A percentile compares a stretch with the other conserved stretches of the same genome.
Conservation (phyloP, 2,329 filamentous ascomycete species). For the Onygenales sp. region DNA sequence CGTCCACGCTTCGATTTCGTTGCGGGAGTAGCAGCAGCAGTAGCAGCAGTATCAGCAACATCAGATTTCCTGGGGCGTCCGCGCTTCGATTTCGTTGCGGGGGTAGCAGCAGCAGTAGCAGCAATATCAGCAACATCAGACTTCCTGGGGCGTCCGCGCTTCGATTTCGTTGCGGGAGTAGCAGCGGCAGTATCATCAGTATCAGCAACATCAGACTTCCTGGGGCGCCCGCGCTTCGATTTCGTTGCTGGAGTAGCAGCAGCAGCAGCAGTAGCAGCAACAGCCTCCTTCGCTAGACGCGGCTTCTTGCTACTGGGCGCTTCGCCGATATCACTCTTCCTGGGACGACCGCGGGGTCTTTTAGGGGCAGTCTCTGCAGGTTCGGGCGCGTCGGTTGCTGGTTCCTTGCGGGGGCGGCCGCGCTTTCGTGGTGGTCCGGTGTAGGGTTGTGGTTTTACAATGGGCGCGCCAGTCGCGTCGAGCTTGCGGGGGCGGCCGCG, state of each 20-base stretch:
- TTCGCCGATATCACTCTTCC: not conserved
- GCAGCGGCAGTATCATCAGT: not conserved
- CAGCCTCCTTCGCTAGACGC: not conserved
- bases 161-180: not conserved
- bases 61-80: slow-evolving; percentile 8
- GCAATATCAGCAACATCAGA: not conserved
- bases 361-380: not conserved
- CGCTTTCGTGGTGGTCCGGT: slow-evolving; percentile 10
- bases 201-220: not conserved
- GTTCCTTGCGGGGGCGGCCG: slow-evolving; percentile 9
- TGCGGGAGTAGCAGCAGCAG: not conserved
- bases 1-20: not conserved
- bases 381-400: not conserved
- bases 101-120: not conserved
- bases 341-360: not conserved
- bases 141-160: not conserved
- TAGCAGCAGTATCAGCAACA: not conserved
- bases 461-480: slow-evolving; percentile 6
- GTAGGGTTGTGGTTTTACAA: slow-evolving; percentile 3
- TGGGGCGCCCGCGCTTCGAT: not conserved
- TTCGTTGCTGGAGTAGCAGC: not conserved
- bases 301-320: not conserved
- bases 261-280: not conserved
- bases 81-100: not conserved
- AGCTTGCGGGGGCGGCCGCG: slow-evolving; percentile 11